Base-by-base conservation (phyloP, 805 yeast species). In the Suhomyces faveliae region DNA sequence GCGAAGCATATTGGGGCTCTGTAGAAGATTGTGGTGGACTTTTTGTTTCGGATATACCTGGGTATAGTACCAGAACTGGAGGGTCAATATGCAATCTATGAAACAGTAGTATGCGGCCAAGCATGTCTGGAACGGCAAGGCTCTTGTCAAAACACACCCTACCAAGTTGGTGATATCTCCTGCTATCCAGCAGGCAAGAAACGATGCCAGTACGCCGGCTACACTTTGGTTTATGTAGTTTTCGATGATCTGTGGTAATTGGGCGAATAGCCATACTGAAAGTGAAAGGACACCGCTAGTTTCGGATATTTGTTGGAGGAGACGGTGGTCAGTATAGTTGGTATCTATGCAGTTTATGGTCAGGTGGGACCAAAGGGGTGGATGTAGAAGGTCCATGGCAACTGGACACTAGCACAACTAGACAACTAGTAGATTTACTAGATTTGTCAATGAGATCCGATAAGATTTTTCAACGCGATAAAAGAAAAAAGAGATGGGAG, bases 61-160 rank as follows among this genome's bases (percentile, higher is more conserved):
- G n/a, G 79, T 71, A 64, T 89, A 91, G 65, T 87, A 83, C 64
- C 81, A 78, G 62, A 76, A 90, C 63, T 91, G 97, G 3, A 77
- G 73, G 42, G 83, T 74, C 23, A 91, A 71, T 9, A 88, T 70
- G 20, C 77, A 46, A 65, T 91, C 97, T 51, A 87, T 86, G 48
- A 75, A 66, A 43, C 92, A 71, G 61, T 87, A 90, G 66, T 91
- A 91, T 2, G 78, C 49, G 0, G 95, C 88, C 13, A 90, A 69
- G 19, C 83, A 68, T 9, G 82, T 77, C 62, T 90, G 97, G 66
- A 90, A 91, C n/a, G 85, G 81, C 41, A 89, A 70, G 51, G 91
- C 97, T 5, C 79, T 62, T 0, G 96, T 89, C 41, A 89, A 61
- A 0, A 87, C 50, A 51, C 96, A 89, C 0, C 97, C 97, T 0